Evolutionary conservation across 192 early-diverging fungal genomes (phyloP), one percentile per base, ranked within the genome.

Genomic region (Coemansia aciculifera): DNA sequence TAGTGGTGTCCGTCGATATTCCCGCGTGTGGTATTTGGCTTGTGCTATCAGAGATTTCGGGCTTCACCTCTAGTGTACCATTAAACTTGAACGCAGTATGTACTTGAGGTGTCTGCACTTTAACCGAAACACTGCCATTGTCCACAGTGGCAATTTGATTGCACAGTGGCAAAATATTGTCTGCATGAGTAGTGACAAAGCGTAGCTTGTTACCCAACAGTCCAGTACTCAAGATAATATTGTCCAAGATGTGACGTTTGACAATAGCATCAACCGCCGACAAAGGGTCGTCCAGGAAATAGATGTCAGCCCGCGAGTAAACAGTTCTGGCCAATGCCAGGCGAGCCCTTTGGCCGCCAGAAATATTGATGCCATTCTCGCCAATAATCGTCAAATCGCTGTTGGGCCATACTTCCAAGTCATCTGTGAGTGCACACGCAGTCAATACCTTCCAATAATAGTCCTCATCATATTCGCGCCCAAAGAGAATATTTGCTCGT

Each of bases 401-500:
- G 17, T 82, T 77, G 23, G 87, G 73, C 72, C 92, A 77, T 19
- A 85, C 23, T 10, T 66, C 81, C 68, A 95, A 71, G 80, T 94
- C 93, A 9, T 86, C 82, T 24, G 74, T 80, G 12, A 93, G 68
- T 1, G 87, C 87, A 68, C 87, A 88, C 1, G 87, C 85, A 8
- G 85, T 75, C 2, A 94, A 60, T 27, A 88, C 84, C 29, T 86
- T 83, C 59, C 85, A 71, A 80, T 90, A 93, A 24, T 68, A 77
- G 48, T 69, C 59, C 13, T 68, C 66, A 54, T 96, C 85, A 46
- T 81, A 88, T 1, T 70, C 54, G 6, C 83, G 85, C 0, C 93
- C 92, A 81, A 96, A 94, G 27, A 93, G 44, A 79, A 96, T 89
- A 66, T 96, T 96, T 11, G 89, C 88, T n/a, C 87, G 85, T 19